Evolutionary conservation across 148 eudicot genomes (phyloP).

Genomic region (Hydrangea macrophylla): DNA sequence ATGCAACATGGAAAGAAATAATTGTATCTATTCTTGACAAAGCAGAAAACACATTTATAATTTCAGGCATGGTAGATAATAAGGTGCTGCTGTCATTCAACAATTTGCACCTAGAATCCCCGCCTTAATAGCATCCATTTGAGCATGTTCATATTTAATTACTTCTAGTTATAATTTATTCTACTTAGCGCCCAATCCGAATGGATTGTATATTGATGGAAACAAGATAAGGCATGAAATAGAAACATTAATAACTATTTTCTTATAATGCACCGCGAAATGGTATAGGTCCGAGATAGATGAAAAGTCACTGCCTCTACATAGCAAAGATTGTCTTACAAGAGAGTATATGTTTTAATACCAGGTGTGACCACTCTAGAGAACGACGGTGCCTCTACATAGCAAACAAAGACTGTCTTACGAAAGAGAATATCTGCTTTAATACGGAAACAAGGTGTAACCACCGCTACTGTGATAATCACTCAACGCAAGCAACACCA

Average conservation of each 20-base stretch:
- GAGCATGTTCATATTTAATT: neutral
- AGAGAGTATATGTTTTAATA: neutral
- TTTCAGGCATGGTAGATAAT: constrained; percentile 3
- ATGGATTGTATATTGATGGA: neutral
- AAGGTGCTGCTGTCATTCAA: neutral
- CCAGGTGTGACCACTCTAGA: no score
- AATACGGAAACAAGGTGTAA: no score
- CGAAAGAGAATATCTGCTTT: neutral
- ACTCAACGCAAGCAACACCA: no score
- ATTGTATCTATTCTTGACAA: neutral
- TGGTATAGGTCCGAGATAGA: neutral
- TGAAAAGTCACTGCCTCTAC: neutral
- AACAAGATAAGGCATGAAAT: neutral
- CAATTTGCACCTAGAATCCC: neutral
- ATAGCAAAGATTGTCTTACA: neutral
- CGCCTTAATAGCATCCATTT: neutral
- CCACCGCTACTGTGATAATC: no score
- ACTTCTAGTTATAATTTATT: no score
- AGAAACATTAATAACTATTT: neutral
- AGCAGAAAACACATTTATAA: neutral
- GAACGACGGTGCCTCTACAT: neutral
- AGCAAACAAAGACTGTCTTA: neutral
- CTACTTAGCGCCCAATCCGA: neutral
- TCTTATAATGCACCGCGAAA: neutral
- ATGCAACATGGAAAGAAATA: neutral